Conservation (phyloP, 2,329 filamentous ascomycete genomes). For the Colletotrichum caudatum region DNA sequence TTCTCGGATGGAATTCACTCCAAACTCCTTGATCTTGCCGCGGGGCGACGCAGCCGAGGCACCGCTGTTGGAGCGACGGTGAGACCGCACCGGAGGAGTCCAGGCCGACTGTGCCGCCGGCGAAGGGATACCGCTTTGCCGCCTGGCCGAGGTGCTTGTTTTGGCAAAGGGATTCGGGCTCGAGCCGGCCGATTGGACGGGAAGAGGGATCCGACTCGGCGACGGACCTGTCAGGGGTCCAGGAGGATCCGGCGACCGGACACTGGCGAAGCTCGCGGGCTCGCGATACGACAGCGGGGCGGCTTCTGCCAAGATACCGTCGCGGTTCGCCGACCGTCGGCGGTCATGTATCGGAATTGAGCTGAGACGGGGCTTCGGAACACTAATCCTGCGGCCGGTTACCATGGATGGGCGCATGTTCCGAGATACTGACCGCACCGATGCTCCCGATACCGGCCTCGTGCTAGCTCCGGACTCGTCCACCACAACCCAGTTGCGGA, state of each 20-base stretch:
- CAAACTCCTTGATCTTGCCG: conserved; percentile 43
- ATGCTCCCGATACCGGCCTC: conserved; percentile 28
- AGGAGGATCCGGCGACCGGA: conserved; percentile 55
- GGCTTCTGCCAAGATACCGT: conserved; percentile 47
- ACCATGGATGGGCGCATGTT: conserved; percentile 48
- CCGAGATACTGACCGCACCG: conserved; percentile 40
- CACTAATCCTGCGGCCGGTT: conserved; percentile 59
- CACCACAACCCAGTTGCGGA: conserved; percentile 80
- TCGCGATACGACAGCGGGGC: conserved; percentile 49
- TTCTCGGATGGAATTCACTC: conserved; percentile 46
- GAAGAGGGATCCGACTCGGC: conserved; percentile 60
- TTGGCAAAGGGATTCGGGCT: conserved; percentile 44
- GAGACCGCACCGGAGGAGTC: conserved; percentile 45
- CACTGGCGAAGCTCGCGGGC: conserved; percentile 61
- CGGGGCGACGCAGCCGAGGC: conserved; percentile 57
- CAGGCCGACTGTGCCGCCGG: conserved; percentile 37
- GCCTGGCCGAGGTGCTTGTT: conserved; percentile 43
- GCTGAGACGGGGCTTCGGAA: conserved; percentile 54
- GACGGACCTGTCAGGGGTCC: conserved; percentile 51
- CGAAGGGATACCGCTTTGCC: conserved; percentile 45
- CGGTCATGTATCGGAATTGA: conserved; percentile 50
- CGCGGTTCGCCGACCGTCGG: conserved; percentile 46
- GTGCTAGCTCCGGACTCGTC: conserved; percentile 50
- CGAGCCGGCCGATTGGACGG: conserved; percentile 43
- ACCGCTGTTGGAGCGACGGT: conserved; percentile 61